phyloP scores from a whole-genome alignment of 306 rosid species.

The Prunus campanulata region DNA sequence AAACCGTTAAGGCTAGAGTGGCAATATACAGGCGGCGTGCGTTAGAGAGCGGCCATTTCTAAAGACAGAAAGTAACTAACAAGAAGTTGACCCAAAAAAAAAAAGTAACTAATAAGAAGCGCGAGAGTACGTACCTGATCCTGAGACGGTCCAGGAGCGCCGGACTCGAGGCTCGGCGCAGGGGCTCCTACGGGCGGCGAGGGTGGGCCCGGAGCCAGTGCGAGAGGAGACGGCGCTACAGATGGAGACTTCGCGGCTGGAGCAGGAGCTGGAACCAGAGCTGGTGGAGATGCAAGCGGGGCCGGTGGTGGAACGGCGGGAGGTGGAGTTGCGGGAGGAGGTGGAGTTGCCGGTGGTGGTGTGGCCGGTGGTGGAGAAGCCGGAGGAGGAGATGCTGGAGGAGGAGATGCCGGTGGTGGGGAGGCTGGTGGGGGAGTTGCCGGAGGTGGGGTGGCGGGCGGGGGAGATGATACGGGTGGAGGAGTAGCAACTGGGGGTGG shows the following conservation, averaged over 20 bases:
- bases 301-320: conserved; percentile 54
- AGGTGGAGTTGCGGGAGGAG: conserved; percentile 33
- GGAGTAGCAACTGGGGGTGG: conserved; percentile 25
- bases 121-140: conserved; percentile 38
- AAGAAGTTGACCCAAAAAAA: neutral
- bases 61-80: neutral
- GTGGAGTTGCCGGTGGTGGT: conserved; percentile 44
- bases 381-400: conserved; percentile 39
- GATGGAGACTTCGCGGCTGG: conserved; percentile 47
- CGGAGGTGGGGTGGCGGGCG: conserved; percentile 37
- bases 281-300: conserved; percentile 50
- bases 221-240: conserved; percentile 43
- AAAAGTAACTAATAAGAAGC: neutral
- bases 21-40: neutral
- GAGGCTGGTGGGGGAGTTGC: conserved; percentile 22
- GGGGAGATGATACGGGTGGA: conserved; percentile 38
- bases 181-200: conserved; percentile 56
- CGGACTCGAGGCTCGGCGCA: conserved; percentile 40
- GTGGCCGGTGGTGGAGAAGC: conserved; percentile 21
- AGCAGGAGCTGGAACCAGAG: conserved; percentile 47
- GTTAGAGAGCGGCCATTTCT: neutral
- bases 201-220: conserved; percentile 34
- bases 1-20: neutral
- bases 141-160: conserved; percentile 44
- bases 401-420: conserved; percentile 37